phyloP scores from a whole-genome alignment of 1,284 basidiomycete species.

The Pterulicium gracile region DNA sequence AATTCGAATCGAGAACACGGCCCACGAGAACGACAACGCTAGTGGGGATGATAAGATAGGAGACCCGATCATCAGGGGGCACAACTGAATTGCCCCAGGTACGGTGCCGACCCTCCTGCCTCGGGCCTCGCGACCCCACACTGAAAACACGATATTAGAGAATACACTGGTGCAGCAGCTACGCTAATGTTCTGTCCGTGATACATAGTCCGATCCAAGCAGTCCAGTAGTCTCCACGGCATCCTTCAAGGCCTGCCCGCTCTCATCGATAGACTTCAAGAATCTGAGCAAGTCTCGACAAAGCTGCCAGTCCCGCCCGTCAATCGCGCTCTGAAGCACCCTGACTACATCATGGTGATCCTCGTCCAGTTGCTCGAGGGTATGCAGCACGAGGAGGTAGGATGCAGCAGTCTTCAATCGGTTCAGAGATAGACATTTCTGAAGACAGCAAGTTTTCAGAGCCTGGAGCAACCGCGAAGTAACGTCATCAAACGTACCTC shows the following conservation, averaged over 20 bases:
- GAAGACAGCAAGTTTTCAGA: conserved; percentile 5
- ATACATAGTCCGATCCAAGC: too few species aligned
- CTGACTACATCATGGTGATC: conserved; percentile 71
- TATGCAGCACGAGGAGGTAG: conserved; percentile 90
- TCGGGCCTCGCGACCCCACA: too few species aligned
- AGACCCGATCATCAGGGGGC: too few species aligned
- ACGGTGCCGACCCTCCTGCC: too few species aligned
- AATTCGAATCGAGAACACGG: too few species aligned
- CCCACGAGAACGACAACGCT: too few species aligned
- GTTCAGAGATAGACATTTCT: conserved; percentile 71
- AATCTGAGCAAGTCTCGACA: conserved; percentile 89
- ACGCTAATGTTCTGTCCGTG: too few species aligned
- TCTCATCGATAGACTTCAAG: conserved; percentile 82
- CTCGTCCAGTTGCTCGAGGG: conserved; percentile 81
- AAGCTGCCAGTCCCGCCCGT: conserved; percentile 68
- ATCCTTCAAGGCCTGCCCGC: conserved; percentile 58
- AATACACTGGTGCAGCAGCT: too few species aligned
- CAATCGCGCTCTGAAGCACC: conserved; percentile 64
- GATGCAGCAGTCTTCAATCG: conserved; percentile 85
- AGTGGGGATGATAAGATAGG: too few species aligned
- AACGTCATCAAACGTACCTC: conserved; percentile 41
- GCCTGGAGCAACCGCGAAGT: conserved; percentile 1
- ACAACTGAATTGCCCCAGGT: too few species aligned
- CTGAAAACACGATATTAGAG: too few species aligned
- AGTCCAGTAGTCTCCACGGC: conserved; percentile 35